phyloP scores from a whole-genome alignment of 2,329 filamentous ascomycete genomes.

The Fusarium sp. region DNA sequence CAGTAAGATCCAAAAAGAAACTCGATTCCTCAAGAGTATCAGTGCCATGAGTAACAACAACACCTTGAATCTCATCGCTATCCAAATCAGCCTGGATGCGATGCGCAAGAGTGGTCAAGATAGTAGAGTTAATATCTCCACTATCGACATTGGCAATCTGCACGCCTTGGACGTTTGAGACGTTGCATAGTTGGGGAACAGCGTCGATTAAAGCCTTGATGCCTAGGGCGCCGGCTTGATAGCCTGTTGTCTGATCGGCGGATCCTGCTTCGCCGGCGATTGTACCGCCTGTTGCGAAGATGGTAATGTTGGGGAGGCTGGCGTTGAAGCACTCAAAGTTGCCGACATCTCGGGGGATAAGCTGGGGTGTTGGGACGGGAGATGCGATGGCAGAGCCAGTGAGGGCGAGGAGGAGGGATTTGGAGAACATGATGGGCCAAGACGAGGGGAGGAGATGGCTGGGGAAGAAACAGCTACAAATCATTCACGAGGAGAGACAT shows the following conservation, averaged over 20 bases:
- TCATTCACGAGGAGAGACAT: not conserved
- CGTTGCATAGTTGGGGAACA: slow-evolving; percentile 63
- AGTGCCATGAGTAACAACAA: slow-evolving; percentile 73
- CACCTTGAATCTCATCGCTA: slow-evolving; percentile 56
- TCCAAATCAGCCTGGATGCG: slow-evolving; percentile 61
- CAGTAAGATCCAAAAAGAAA: slow-evolving; percentile 69
- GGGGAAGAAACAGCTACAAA: not conserved
- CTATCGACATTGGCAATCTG: slow-evolving; percentile 63
- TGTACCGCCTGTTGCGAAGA: slow-evolving; percentile 68
- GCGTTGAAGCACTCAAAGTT: slow-evolving; percentile 40
- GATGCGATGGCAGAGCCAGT: slow-evolving; percentile 24
- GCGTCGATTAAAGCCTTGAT: slow-evolving; percentile 63
- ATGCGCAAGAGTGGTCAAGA: slow-evolving; percentile 61
- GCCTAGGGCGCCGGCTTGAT: slow-evolving; percentile 57
- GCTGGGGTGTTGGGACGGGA: slow-evolving; percentile 25
- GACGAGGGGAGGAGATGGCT: not conserved
- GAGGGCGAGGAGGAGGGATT: slow-evolving; percentile 25
- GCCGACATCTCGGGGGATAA: slow-evolving; percentile 12
- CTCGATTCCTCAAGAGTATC: slow-evolving; percentile 72
- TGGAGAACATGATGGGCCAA: slow-evolving; percentile 24
- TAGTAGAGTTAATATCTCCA: slow-evolving; percentile 58
- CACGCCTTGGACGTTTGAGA: slow-evolving; percentile 65
- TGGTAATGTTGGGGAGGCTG: slow-evolving; percentile 64
- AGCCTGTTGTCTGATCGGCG: slow-evolving; percentile 58
- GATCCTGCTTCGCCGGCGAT: slow-evolving; percentile 64